phyloP scores from a whole-genome alignment of 2,329 filamentous ascomycete genomes.

The Diaporthe vaccinii region DNA sequence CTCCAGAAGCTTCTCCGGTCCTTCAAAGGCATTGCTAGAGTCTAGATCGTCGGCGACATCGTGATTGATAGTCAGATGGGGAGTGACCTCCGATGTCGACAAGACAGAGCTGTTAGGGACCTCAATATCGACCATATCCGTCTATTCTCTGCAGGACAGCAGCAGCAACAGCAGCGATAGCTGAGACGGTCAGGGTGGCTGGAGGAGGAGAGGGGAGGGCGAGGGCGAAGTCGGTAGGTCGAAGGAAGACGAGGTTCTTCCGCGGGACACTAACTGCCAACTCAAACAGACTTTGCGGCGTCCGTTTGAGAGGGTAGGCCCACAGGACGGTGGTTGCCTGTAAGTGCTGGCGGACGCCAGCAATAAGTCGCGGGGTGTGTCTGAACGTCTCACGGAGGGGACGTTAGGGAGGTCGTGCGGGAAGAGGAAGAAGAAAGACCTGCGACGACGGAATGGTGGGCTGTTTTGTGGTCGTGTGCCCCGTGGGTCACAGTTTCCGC shows the following conservation, averaged over 20 bases:
- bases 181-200: constrained; percentile 43
- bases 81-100: constrained; percentile 84
- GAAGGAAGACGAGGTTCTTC: constrained; percentile 60
- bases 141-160: constrained; percentile 44
- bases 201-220: constrained; percentile 42
- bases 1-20: constrained; percentile 97
- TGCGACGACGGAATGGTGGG: constrained; percentile 91
- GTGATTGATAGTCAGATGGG: constrained; percentile 96
- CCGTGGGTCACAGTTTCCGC: constrained; percentile 72
- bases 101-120: constrained; percentile 86
- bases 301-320: constrained; percentile 98
- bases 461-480: constrained; percentile 67
- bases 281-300: constrained; percentile 96
- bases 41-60: constrained; percentile 93
- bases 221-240: constrained; percentile 34
- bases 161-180: constrained; percentile 44
- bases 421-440: constrained; percentile 85
- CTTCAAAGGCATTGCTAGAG: constrained; percentile 96
- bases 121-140: constrained; percentile 87
- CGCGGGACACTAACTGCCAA: constrained; percentile 95
- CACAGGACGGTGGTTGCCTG: constrained; percentile 77
- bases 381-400: constrained; percentile 75
- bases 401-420: constrained; percentile 93
- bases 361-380: constrained; percentile 68
- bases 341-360: constrained; percentile 89